Evolutionary conservation across 352 stramenopile genomes (phyloP), one percentile per base, ranked within the genome.

Genomic region (Phytophthora boehmeriae): DNA sequence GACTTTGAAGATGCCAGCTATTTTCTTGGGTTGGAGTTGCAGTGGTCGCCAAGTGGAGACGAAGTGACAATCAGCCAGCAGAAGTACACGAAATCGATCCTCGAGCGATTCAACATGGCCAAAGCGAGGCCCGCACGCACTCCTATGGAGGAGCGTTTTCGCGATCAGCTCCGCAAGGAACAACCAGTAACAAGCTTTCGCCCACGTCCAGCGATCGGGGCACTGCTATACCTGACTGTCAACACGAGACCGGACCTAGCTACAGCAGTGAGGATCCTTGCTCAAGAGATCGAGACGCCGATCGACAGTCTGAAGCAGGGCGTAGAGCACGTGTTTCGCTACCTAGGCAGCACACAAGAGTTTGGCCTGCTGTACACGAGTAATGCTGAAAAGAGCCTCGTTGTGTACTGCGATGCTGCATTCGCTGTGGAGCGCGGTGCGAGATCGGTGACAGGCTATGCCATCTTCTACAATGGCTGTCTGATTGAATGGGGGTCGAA

Each of bases 21-120:
- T 19, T 63, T 63, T 32, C 38, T 59, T 1, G 48, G 50, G 8
- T 35, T 68, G 19, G 52, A 70, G n/a, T 20, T 65, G 17, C 45
- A 54, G n/a, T 70, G 62, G 54, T 65, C 47, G 10, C 19, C 0
- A 2, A 5, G 9, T 38, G 32, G 48, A 19, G 28, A 46, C 30
- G 38, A 58, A 34, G 27, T 66, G 5, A 14, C 45, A 4, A 28
- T 61, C 13, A 16, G n/a, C 17, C 54, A 66, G 42, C 30, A 30
- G 14, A 57, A 54, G 27, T 63, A 63, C 41, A 22, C 38, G 16
- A 41, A 22, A 4, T 53, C 44, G 6, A 53, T 68, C 6, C 39
- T 63, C 4, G 32, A 68, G 8, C n/a, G 39, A 17, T 68, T 48
- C 20, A 32, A 4, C 39, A 49, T 44, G 39, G 35, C 8, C 25